Evolutionary conservation across 1,139 yeast genomes (phyloP).

Genomic region (Pichiaceae sp.): DNA sequence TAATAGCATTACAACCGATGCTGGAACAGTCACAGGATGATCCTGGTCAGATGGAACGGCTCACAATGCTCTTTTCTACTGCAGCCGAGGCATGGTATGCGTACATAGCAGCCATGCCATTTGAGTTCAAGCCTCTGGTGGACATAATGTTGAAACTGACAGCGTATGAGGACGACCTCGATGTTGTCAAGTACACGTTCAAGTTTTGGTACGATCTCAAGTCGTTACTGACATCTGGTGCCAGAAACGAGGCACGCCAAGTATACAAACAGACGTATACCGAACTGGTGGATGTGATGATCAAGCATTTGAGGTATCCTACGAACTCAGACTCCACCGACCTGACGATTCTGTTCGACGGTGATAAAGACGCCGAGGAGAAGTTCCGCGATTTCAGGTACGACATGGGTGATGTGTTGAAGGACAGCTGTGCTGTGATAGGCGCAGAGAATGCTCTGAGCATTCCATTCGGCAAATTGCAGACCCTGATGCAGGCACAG

Average conservation of each 20-base stretch:
- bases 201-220: slow-evolving; percentile 85
- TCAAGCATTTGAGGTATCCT: slow-evolving; percentile 74
- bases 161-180: slow-evolving; percentile 68
- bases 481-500: slow-evolving; percentile 27
- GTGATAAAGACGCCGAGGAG: slow-evolving; percentile 72
- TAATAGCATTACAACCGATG: slow-evolving; percentile 50
- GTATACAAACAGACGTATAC: slow-evolving; percentile 54
- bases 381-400: slow-evolving; percentile 90
- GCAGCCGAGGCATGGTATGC: slow-evolving; percentile 97
- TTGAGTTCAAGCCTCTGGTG: slow-evolving; percentile 67
- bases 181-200: slow-evolving; percentile 83
- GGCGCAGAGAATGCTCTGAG: slow-evolving; percentile 66
- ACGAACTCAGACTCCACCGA: slow-evolving; percentile 26
- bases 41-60: slow-evolving; percentile 61
- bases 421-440: slow-evolving; percentile 87
- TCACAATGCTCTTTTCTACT: slow-evolving; percentile 75
- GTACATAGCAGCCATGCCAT: slow-evolving; percentile 67
- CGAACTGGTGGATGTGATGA: slow-evolving; percentile 57
- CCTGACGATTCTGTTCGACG: slow-evolving; percentile 23
- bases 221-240: slow-evolving; percentile 57
- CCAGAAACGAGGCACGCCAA: slow-evolving; percentile 52
- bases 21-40: slow-evolving; percentile 47
- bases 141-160: slow-evolving; percentile 60
- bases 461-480: slow-evolving; percentile 51
- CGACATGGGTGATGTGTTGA: slow-evolving; percentile 93